Base-by-base conservation (phyloP, 208 protist species). In the Trypanosoma mega region DNA sequence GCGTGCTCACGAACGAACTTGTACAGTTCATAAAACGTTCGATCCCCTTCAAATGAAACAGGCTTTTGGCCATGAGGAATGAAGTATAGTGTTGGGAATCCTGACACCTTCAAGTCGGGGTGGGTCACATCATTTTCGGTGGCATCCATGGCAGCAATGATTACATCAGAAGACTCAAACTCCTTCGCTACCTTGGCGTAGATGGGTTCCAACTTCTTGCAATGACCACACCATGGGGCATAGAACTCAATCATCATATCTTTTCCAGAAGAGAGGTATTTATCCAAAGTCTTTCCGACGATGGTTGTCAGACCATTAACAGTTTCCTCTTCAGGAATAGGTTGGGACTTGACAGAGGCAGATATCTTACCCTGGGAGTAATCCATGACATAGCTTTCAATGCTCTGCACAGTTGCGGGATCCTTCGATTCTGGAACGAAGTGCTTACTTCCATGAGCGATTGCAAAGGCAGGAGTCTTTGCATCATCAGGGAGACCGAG, bases 221-320 rank as follows among this genome's bases (percentile, higher is more conserved):
- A 91, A 66, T 92, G 76, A 2, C 76, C 72, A 60, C 93, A 97
- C 93, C 90, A 96, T 57, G 87, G 83, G n/a, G 90, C 85, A 62
- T 93, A 97, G 39, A 98, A 97, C 78, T 96, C 78, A 20, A 98
- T 81, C 3, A 96, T 58, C 1, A 87, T 82, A 18, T 68, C 68
- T 34, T 78, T 78, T 30, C 55, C 70, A n/a, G 66, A 63, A 5
- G 51, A 78, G 6, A 82, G 46, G 69, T 90, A 77, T 27, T 82
- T 72, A 21, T 45, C 50, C 8, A 95, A 51, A 21, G 78, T 88
- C 2, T 72, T 66, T 41, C 70, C 86, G 29, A 96, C 90, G 44
- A 96, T 67, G 24, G 83, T 93, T 16, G 90, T 96, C 24, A 93
- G 66, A 34, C 90, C 90, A 47, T 86, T 71, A 47, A 78, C 70